phyloP scores from a whole-genome alignment of 2,329 filamentous ascomycete genomes.

The Magnaporthiopsis rhizophila region DNA sequence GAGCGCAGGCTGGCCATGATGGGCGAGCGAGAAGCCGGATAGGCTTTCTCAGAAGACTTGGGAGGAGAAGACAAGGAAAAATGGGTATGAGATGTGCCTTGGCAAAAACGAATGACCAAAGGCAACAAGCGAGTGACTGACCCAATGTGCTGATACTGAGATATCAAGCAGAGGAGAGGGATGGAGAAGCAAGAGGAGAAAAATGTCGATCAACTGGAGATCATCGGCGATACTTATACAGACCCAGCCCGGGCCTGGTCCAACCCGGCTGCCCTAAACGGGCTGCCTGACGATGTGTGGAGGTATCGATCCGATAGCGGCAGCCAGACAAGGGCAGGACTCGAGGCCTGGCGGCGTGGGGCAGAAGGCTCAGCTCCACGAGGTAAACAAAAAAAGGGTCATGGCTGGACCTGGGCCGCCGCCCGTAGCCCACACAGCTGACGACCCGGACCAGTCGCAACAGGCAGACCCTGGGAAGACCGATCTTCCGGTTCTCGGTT shows the following conservation, averaged over 20 bases:
- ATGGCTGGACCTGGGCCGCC: neutral
- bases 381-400: neutral
- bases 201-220: neutral
- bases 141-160: neutral
- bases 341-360: neutral
- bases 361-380: neutral
- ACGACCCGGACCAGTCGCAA: neutral
- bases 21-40: neutral
- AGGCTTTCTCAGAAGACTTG: neutral
- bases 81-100: neutral
- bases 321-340: neutral
- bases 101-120: conserved; percentile 2
- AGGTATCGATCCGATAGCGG: neutral
- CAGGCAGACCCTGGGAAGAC: neutral
- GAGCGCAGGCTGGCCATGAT: conserved; percentile 24
- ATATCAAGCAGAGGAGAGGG: conserved; percentile 1
- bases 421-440: neutral
- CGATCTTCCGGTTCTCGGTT: neutral
- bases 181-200: neutral
- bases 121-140: conserved; percentile 4
- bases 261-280: neutral
- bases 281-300: neutral
- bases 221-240: neutral
- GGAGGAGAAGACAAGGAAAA: neutral
- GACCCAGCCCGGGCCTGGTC: neutral